Percentiles rank a stretch among this genome's conserved stretches.
These are phyloP conservation scores for Podila horticola DNA, from an alignment of 192 early-diverging fungal species.

Conservation along the genomic window DNA sequence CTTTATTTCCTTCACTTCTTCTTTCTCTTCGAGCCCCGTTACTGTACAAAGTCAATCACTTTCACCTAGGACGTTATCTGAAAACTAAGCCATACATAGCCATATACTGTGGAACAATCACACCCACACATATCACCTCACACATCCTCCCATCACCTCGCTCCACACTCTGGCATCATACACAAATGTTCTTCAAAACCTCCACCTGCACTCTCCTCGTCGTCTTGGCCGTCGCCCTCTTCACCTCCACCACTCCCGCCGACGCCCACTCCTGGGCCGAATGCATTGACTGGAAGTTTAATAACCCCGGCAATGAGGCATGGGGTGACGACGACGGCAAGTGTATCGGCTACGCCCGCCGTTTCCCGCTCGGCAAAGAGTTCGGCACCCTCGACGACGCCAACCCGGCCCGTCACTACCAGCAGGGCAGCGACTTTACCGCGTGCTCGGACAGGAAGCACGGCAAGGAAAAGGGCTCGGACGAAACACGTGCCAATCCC, in stretches of 20 bases:
- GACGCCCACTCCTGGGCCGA: slow-evolving; percentile 42
- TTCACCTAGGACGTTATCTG: no score
- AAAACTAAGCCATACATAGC: no score
- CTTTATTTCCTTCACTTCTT: neutral
- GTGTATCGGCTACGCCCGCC: slow-evolving; percentile 22
- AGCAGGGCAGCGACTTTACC: slow-evolving; percentile 1
- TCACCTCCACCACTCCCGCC: neutral
- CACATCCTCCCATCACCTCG: neutral
- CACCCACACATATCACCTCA: no score
- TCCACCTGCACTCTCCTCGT: slow-evolving; percentile 4
- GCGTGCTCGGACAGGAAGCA: slow-evolving; percentile 20
- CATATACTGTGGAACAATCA: neutral
- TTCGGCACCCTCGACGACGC: slow-evolving; percentile 23
- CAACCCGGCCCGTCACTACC: slow-evolving; percentile 33
- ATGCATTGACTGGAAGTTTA: slow-evolving; percentile 23
- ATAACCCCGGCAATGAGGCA: neutral
- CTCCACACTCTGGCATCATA: neutral
- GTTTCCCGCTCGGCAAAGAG: neutral
- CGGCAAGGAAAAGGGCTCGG: slow-evolving; percentile 11
- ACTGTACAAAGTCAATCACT: neutral
- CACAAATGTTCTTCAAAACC: slow-evolving; percentile 11
- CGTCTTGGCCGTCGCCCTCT: slow-evolving; percentile 9
- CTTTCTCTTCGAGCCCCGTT: neutral
- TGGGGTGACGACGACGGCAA: slow-evolving; percentile 17
- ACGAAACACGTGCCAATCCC: slow-evolving; percentile 2